Evolutionary conservation across 768 basidiomycete species (phyloP).

Genomic region (Suillus subaureus): DNA sequence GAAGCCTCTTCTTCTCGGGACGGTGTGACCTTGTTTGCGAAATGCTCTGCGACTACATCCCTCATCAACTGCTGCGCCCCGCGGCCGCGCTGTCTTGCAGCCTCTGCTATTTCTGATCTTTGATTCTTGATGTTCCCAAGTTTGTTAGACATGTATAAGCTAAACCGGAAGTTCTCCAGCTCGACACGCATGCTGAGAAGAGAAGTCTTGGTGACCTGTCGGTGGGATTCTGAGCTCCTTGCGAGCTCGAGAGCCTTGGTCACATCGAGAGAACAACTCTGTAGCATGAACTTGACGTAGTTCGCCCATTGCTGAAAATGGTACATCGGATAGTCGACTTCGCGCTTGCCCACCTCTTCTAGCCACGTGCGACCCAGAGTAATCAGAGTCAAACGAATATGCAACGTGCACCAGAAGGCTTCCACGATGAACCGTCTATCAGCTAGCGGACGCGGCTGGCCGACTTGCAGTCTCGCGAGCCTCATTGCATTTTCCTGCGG

Average conservation of each 20-base stretch:
- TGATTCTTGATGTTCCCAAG: conserved; percentile 19
- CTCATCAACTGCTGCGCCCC: conserved; percentile 12
- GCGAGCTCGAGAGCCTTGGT: conserved; percentile 49
- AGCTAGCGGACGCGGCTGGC: conserved; percentile 57
- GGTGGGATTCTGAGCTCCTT: conserved; percentile 49
- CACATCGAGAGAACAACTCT: conserved; percentile 50
- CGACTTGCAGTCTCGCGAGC: conserved; percentile 52
- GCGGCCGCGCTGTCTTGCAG: conserved; percentile 18
- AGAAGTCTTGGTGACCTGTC: conserved; percentile 50
- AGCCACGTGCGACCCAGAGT: conserved; percentile 47
- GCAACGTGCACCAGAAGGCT: conserved; percentile 56
- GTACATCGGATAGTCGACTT: conserved; percentile 18
- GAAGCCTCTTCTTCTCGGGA: conserved; percentile 17
- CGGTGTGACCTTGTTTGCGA: conserved; percentile 26
- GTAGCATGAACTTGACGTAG: conserved; percentile 48
- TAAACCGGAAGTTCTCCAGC: conserved; percentile 54
- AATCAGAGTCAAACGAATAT: conserved; percentile 54
- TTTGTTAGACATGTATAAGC: conserved; percentile 36
- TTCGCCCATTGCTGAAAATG: conserved; percentile 43
- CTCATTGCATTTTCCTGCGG: conserved; percentile 55
- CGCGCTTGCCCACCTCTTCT: conserved; percentile 30
- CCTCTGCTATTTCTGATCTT: conserved; percentile 26
- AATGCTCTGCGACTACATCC: conserved; percentile 8
- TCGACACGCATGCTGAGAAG: conserved; percentile 47
- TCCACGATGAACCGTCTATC: conserved; percentile 64